phyloP scores from a whole-genome alignment of 805 yeast genomes.

The Zygosaccharomyces bisporus region DNA sequence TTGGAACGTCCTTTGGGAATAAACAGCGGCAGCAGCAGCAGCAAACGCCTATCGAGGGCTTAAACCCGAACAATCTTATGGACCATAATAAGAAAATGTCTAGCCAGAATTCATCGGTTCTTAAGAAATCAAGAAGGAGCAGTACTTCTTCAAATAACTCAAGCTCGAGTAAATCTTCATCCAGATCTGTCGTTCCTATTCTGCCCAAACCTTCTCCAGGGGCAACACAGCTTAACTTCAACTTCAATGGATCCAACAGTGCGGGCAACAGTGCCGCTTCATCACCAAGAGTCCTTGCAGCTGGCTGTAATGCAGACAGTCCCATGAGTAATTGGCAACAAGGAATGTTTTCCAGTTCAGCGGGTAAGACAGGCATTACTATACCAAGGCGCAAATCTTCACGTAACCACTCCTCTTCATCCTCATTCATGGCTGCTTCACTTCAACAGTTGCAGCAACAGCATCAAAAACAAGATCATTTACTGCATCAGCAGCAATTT shows the following conservation, averaged over 20 bases:
- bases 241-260: constrained; percentile 17
- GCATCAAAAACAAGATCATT: constrained; percentile 18
- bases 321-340: constrained; percentile 22
- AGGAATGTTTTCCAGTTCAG: constrained; percentile 23
- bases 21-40: constrained; percentile 9
- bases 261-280: constrained; percentile 32
- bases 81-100: constrained; percentile 20
- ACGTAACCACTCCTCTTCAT: constrained; percentile 31
- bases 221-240: constrained; percentile 14
- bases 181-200: constrained; percentile 35
- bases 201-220: constrained; percentile 35
- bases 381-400: constrained; percentile 33
- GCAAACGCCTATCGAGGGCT: constrained; percentile 7
- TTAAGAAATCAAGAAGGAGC: constrained; percentile 28
- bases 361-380: constrained; percentile 26
- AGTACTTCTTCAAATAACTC: constrained; percentile 34
- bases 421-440: constrained; percentile 31
- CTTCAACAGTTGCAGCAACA: constrained; percentile 29
- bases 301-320: constrained; percentile 15
- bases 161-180: constrained; percentile 29
- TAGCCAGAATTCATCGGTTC: constrained; percentile 2
- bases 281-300: constrained; percentile 26
- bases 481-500: constrained; percentile 12
- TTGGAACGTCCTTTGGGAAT: constrained; percentile 8
- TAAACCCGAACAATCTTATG: constrained; percentile 21